These are phyloP conservation scores for Xylaria sp. DNA, from an alignment of 2,329 filamentous ascomycete species.

Conservation along the genomic window DNA sequence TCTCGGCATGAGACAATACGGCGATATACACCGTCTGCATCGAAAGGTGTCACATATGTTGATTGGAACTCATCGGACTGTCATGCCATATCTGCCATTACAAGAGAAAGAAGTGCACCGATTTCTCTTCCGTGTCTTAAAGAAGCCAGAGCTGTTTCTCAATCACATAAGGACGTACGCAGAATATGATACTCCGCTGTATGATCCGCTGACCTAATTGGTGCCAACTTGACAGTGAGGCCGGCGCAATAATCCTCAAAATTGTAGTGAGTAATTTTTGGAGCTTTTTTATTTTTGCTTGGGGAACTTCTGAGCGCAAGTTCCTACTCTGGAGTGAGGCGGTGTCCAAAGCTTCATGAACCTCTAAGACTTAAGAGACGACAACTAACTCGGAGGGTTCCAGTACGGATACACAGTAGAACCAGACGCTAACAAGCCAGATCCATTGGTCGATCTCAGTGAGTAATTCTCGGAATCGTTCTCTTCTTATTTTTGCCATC, in stretches of 20 bases:
- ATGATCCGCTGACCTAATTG: constrained; percentile 18
- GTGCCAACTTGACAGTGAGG: constrained; percentile 36
- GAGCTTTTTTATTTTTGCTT: neutral
- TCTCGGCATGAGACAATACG: constrained; percentile 42
- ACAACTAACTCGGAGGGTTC: neutral
- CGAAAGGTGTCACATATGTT: constrained; percentile 45
- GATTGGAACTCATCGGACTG: constrained; percentile 44
- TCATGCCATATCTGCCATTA: constrained; percentile 27
- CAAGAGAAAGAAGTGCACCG: constrained; percentile 35
- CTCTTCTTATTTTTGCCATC: no score
- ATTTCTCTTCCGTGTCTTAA: constrained; percentile 33
- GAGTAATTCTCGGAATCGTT: neutral
- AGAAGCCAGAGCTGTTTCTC: constrained; percentile 24
- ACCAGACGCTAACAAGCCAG: constrained; percentile 34
- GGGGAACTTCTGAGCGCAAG: neutral
- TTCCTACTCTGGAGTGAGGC: no score
- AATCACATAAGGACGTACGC: constrained; percentile 33
- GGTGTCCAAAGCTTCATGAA: no score
- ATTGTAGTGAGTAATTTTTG: constrained; percentile 24
- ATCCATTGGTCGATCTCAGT: constrained; percentile 39
- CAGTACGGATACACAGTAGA: constrained; percentile 46
- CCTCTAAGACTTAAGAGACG: neutral
- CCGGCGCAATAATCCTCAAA: constrained; percentile 43
- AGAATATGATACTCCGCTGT: neutral
- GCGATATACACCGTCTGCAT: constrained; percentile 37